These are phyloP conservation scores for Umbelopsis sp. DNA, from an alignment of 192 early-diverging fungal species.

Conservation along the genomic window DNA sequence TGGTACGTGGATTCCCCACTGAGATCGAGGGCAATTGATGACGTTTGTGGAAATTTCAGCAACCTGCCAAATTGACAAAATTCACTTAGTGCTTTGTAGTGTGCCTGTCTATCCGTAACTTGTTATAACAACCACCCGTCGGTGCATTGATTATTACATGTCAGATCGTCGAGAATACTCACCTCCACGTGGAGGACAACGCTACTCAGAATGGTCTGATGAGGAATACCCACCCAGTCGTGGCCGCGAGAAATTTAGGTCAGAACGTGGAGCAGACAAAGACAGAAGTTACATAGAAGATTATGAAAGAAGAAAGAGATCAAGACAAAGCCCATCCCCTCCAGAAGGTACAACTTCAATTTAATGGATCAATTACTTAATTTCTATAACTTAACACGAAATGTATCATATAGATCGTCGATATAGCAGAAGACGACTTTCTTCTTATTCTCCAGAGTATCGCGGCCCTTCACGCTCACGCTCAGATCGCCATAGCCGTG, in stretches of 20 bases:
- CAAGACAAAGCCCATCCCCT: conserved; percentile 31
- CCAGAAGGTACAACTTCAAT: conserved; percentile 32
- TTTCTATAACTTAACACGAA: background rate
- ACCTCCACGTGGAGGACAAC: conserved; percentile 21
- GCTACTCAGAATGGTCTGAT: conserved; percentile 39
- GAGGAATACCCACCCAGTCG: conserved; percentile 32
- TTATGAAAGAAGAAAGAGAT: conserved; percentile 35
- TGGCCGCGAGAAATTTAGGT: conserved; percentile 39
- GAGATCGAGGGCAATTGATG: background rate
- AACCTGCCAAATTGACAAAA: background rate
- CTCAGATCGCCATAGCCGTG: background rate
- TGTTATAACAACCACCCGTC: background rate
- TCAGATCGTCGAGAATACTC: conserved; percentile 23
- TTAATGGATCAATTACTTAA: background rate
- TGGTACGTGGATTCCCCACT: too few relatives aligned
- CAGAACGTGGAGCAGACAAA: conserved; percentile 31
- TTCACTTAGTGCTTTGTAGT: conserved; percentile 5
- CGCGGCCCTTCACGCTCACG: conserved; percentile 6
- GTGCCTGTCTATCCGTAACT: background rate
- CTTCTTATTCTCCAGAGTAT: background rate
- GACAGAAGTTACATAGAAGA: conserved; percentile 16
- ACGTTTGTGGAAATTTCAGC: conserved; percentile 16
- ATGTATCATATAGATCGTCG: conserved; percentile 1
- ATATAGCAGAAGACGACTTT: background rate
- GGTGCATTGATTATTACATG: conserved; percentile 1